These are phyloP conservation scores for Synchytrium microbalum DNA, from an alignment of 371 early-diverging fungal genomes.

Conservation along the genomic window DNA sequence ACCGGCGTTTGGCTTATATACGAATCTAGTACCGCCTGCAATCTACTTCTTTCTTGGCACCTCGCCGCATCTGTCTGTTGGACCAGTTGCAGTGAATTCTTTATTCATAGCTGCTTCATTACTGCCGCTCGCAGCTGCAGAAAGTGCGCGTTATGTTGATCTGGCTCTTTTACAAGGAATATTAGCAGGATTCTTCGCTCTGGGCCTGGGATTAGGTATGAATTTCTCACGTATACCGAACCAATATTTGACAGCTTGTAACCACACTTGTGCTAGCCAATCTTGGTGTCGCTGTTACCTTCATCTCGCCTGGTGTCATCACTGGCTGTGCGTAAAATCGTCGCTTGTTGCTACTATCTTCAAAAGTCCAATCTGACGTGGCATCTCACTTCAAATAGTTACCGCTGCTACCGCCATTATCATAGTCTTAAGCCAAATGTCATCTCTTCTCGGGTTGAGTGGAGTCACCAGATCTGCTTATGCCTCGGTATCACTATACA, in stretches of 20 bases:
- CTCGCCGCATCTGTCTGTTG: neutral
- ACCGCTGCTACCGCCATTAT: no score
- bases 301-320: neutral
- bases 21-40: neutral
- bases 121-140: neutral
- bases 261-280: neutral
- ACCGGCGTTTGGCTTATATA: neutral
- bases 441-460: no score
- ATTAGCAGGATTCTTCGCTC: neutral
- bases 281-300: neutral
- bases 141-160: neutral
- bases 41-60: constrained; percentile 2
- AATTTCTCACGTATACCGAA: neutral
- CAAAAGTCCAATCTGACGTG: no score
- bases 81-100: constrained; percentile 2
- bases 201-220: neutral
- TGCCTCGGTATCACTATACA: no score
- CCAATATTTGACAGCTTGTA: neutral
- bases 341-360: no score
- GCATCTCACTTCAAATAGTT: no score
- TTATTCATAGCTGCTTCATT: neutral
- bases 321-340: no score
- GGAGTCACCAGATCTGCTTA: no score
- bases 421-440: no score
- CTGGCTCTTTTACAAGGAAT: constrained; percentile 1